Evolutionary conservation across 495 filamentous ascomycete species (phyloP), one percentile per base, ranked within the genome.

Genomic region (Penicillium canescens): DNA sequence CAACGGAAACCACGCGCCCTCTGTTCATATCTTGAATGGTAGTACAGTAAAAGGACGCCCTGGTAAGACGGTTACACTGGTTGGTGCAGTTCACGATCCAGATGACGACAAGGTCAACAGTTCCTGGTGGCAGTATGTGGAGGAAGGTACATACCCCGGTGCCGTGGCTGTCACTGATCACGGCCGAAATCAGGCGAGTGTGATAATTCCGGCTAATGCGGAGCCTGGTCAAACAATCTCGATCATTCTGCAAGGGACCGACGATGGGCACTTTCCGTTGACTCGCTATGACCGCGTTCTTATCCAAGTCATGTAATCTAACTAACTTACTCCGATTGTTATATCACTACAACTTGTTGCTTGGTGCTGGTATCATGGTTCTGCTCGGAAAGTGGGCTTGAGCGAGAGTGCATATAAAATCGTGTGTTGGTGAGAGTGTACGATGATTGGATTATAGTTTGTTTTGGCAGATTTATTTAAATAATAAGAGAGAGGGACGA

Each of bases 341-440:
- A 26, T 4, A 26, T 26, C 24, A 26, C 24, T 26, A 26, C 7
- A 0, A 1, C 4, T 26, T 26, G 33, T 36, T 75, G 13, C 46
- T 73, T 23, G 72, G 72, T 11, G 54, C 72, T n/a, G 72, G 67
- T 12, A 43, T 74, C 14, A 74, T 74, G 71, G 68, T 68, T 31
- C 36, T 74, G 46, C 52, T 74, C 10, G 71, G 71, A 8, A 73
- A 74, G 56, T 73, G 71, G 71, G 71, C 71, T 40, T 73, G 57
- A 52, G 28, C 42, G 31, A 14, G 16, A 3, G 1, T n/a, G 14
- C 4, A 6, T 12, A 10, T 39, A 13, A 31, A 4, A 41, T 23
- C 24, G 2, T 35, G 38, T 42, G 12, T 42, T 16, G 34, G 33
- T 16, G 20, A 11, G 28, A 47, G n/a, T 47, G 34, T 47, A 51